These are phyloP conservation scores for Ogataea methanolica DNA, from an alignment of 805 yeast species.

Conservation along the genomic window DNA sequence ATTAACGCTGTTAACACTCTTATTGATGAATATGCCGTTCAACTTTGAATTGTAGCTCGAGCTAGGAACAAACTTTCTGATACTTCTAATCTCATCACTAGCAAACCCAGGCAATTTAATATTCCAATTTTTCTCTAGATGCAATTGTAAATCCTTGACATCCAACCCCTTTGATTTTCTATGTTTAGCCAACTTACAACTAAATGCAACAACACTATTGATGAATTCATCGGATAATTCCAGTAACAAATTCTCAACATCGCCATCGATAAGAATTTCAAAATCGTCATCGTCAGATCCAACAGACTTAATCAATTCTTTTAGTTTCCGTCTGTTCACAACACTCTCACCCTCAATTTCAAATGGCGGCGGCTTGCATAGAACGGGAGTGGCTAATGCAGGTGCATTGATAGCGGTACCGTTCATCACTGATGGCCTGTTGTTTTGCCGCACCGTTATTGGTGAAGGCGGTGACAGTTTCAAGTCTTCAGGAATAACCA, in stretches of 20 bases:
- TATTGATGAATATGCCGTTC: constrained; percentile 62
- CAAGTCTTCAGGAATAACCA: constrained; percentile 67
- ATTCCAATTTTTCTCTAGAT: constrained; percentile 91
- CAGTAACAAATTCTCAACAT: constrained; percentile 83
- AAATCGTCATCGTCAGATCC: constrained; percentile 89
- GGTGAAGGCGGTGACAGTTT: constrained; percentile 64
- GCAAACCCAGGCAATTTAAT: constrained; percentile 91
- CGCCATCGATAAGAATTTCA: constrained; percentile 88
- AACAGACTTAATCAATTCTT: constrained; percentile 78
- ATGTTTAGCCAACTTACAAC: constrained; percentile 93
- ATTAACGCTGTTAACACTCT: constrained; percentile 58
- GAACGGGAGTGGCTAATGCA: constrained; percentile 70
- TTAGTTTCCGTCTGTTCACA: constrained; percentile 80
- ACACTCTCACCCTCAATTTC: constrained; percentile 82
- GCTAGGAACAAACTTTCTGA: constrained; percentile 68
- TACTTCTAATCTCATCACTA: constrained; percentile 81
- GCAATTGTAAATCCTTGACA: constrained; percentile 85
- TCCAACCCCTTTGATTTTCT: constrained; percentile 85
- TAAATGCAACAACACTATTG: constrained; percentile 83
- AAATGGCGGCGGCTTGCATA: constrained; percentile 71
- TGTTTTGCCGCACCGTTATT: constrained; percentile 52
- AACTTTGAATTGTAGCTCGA: constrained; percentile 59
- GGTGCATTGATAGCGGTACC: constrained; percentile 75
- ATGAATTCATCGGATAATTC: constrained; percentile 97
- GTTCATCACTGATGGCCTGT: constrained; percentile 78